Evolutionary conservation across 441 rosid species (phyloP).

Genomic region (Syzygium malaccense): DNA sequence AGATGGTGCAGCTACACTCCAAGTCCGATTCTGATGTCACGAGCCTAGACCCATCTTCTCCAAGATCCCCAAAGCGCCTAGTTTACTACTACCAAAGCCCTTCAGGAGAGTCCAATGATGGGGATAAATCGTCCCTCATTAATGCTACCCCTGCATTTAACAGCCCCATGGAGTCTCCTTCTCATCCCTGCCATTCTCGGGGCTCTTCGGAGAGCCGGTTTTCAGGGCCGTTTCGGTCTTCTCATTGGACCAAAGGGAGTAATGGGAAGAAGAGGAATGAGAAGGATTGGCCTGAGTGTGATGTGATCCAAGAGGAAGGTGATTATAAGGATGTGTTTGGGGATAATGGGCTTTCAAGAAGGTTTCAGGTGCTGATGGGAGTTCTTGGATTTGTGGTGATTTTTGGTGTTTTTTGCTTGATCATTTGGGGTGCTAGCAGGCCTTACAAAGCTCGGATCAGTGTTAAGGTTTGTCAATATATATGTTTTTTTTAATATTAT

Average conservation of each 20-base stretch:
- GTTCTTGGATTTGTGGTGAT: constrained; percentile 16
- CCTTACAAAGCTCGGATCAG: constrained; percentile 25
- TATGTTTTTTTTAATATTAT: neutral
- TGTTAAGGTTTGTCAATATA: constrained; percentile 28
- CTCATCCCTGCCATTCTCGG: constrained; percentile 44
- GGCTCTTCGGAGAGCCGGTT: constrained; percentile 37
- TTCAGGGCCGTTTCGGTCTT: constrained; percentile 20
- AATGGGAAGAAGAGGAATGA: constrained; percentile 34
- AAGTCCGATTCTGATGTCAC: constrained; percentile 75
- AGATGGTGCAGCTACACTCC: constrained; percentile 35
- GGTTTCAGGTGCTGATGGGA: constrained; percentile 36
- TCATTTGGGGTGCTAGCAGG: constrained; percentile 44
- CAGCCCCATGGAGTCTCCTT: constrained; percentile 34
- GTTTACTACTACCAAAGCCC: constrained; percentile 77
- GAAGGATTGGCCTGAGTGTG: constrained; percentile 34
- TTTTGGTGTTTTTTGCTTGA: constrained; percentile 30
- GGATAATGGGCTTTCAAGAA: constrained; percentile 19
- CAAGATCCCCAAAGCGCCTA: constrained; percentile 61
- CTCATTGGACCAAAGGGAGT: constrained; percentile 1
- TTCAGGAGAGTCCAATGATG: constrained; percentile 73
- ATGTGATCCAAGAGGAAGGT: constrained; percentile 35
- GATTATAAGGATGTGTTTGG: constrained; percentile 18
- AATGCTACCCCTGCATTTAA: constrained; percentile 25
- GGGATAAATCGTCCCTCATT: constrained; percentile 43
- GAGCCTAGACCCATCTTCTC: constrained; percentile 67